Percentiles rank a stretch among this genome's conserved stretches.
Evolutionary conservation across 805 yeast genomes (phyloP).

Genomic region (Starmerella vaccinii): DNA sequence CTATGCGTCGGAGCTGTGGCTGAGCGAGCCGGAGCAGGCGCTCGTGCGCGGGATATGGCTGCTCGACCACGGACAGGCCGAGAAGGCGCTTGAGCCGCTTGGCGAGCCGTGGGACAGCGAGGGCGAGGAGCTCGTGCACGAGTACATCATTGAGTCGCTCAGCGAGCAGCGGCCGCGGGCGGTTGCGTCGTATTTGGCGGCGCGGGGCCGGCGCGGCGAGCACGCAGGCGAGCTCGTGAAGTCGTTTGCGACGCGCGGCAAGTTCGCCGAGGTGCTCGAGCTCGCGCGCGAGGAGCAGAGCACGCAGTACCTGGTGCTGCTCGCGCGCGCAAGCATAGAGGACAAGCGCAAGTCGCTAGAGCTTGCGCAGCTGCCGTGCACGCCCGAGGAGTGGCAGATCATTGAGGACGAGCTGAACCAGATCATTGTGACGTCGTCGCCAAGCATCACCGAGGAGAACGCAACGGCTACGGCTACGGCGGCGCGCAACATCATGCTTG

Average conservation of each 20-base stretch:
- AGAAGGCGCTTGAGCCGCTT: slow-evolving; percentile 11
- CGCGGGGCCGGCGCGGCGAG: slow-evolving; percentile 7
- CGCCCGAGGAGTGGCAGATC: slow-evolving; percentile 19
- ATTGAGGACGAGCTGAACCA: slow-evolving; percentile 10
- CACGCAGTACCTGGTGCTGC: slow-evolving; percentile 6
- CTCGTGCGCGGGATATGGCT: slow-evolving; percentile 17
- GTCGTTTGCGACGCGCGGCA: slow-evolving; percentile 15
- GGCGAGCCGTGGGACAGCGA: slow-evolving; percentile 16
- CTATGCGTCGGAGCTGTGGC: slow-evolving; percentile 18
- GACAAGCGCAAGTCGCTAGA: slow-evolving; percentile 7
- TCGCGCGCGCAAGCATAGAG: slow-evolving; percentile 11
- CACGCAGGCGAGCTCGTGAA: slow-evolving; percentile 9
- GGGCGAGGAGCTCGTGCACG: slow-evolving; percentile 12
- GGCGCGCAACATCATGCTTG: slow-evolving; percentile 16
- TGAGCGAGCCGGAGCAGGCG: slow-evolving; percentile 13
- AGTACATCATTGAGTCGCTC: slow-evolving; percentile 13
- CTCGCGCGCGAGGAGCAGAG: slow-evolving; percentile 12
- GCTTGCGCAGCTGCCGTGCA: slow-evolving; percentile 21
- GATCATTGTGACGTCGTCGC: slow-evolving; percentile 8
- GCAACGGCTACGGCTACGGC: slow-evolving; percentile 4
- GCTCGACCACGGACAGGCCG: slow-evolving; percentile 15
- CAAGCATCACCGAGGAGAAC: neutral
- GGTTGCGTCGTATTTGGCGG: slow-evolving; percentile 10
- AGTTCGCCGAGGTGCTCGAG: slow-evolving; percentile 18
- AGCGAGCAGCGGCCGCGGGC: slow-evolving; percentile 3